Conservation (phyloP, 129 eudicot species). For the Chrysanthemum makinoi region DNA sequence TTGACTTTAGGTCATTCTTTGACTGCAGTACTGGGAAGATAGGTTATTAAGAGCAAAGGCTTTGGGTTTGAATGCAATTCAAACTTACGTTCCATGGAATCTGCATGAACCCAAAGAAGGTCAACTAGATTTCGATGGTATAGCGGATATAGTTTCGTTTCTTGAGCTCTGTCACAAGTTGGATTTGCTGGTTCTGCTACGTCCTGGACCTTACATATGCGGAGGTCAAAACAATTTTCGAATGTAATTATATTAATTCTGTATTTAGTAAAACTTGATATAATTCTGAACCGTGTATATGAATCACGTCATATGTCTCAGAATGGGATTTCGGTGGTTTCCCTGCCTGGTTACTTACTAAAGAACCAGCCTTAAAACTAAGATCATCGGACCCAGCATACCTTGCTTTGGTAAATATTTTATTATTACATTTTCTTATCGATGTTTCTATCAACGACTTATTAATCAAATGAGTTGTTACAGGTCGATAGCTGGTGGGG, state of each 20-base stretch:
- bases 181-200: conserved; percentile 81
- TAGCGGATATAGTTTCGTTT: conserved; percentile 83
- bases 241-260: background rate
- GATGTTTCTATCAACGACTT: background rate
- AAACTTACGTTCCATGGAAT: conserved; percentile 99
- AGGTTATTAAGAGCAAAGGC: conserved; percentile 91
- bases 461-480: conserved; percentile 9
- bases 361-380: conserved; percentile 66
- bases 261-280: background rate
- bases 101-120: conserved; percentile 89
- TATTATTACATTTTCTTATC: background rate
- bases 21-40: conserved; percentile 86
- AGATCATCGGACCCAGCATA: conserved; percentile 84
- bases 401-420: conserved; percentile 59
- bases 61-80: conserved; percentile 90
- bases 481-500: conserved; percentile 96
- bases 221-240: conserved; percentile 50
- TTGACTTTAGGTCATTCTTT: background rate
- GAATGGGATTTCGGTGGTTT: conserved; percentile 99
- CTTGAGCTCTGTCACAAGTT: conserved; percentile 74
- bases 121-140: conserved; percentile 65
- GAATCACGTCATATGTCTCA: conserved; percentile 34
- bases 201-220: conserved; percentile 97
- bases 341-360: conserved; percentile 91
- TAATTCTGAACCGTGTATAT: background rate